Percentiles rank a stretch among this genome's conserved stretches.
phyloP scores from a whole-genome alignment of 2,329 filamentous ascomycete species.

The Colletotrichum horii region DNA sequence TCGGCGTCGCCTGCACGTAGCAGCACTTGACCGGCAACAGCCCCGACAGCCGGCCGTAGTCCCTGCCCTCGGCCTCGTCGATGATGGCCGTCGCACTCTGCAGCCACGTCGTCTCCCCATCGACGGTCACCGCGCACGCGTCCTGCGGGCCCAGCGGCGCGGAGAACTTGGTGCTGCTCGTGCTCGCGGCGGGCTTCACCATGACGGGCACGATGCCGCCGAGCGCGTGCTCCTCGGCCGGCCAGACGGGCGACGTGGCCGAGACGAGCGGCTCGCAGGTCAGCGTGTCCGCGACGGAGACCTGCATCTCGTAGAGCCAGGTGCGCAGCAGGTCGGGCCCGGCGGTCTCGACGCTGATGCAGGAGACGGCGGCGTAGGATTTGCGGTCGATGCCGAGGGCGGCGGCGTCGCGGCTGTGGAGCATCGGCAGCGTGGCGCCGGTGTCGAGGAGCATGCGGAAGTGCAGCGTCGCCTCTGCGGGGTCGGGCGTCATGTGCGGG shows the following conservation, averaged over 20 bases:
- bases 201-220: constrained; percentile 23
- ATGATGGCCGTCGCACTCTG: not conserved
- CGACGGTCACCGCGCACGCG: not conserved
- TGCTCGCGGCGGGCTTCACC: not conserved
- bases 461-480: constrained; percentile 30
- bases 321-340: constrained; percentile 8
- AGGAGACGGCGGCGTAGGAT: constrained; percentile 42
- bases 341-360: constrained; percentile 25
- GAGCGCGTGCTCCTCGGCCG: constrained; percentile 8
- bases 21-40: constrained; percentile 46
- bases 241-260: constrained; percentile 21
- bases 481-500: constrained; percentile 6
- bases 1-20: constrained; percentile 47
- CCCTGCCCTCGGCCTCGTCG: constrained; percentile 15
- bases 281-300: constrained; percentile 31
- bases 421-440: constrained; percentile 45
- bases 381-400: constrained; percentile 35
- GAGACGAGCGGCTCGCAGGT: constrained; percentile 32
- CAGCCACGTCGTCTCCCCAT: not conserved
- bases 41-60: constrained; percentile 40
- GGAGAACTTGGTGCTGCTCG: not conserved
- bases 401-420: constrained; percentile 38
- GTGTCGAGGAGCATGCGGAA: constrained; percentile 45
- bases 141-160: not conserved
- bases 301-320: constrained; percentile 40